Percentiles rank a stretch among this genome's conserved stretches.
phyloP scores from a whole-genome alignment of 164 flowering plant species.

The Tetrastigma voinierianum region DNA sequence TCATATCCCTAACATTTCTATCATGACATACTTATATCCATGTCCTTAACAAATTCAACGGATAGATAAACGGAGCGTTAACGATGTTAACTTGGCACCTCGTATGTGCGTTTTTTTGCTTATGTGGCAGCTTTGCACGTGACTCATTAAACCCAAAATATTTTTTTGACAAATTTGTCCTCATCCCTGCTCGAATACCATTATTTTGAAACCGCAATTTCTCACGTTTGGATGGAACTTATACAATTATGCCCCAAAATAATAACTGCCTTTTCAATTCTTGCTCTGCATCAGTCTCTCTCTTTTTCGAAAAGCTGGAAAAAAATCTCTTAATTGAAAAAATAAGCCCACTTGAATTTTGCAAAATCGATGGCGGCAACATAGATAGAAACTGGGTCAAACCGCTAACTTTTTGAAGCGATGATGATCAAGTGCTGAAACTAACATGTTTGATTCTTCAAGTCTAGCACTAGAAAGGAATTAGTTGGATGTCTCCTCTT shows the following conservation, averaged over 20 bases:
- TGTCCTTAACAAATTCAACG: no score
- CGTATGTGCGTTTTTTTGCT: no score
- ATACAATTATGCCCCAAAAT: no score
- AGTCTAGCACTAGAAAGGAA: constrained; percentile 30
- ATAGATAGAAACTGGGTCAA: constrained; percentile 14
- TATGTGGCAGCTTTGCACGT: no score
- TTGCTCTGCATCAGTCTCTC: neutral
- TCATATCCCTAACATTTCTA: no score
- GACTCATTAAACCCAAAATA: no score
- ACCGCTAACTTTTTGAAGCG: constrained; percentile 2
- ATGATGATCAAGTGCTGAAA: constrained; percentile 7
- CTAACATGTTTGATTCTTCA: constrained; percentile 36
- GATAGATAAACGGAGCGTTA: no score
- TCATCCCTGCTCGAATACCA: no score
- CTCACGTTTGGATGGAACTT: neutral
- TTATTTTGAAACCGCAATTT: no score
- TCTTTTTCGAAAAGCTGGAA: neutral
- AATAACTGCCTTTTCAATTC: neutral
- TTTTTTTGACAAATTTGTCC: no score
- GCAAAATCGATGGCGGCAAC: constrained; percentile 19
- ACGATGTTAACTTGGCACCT: no score
- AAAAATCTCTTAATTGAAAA: neutral
- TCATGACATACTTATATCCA: no score
- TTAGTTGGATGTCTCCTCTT: constrained; percentile 71
- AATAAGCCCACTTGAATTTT: neutral